These are phyloP conservation scores for Ustilago cynodontis DNA, from an alignment of 1,284 basidiomycete genomes.

Conservation along the genomic window DNA sequence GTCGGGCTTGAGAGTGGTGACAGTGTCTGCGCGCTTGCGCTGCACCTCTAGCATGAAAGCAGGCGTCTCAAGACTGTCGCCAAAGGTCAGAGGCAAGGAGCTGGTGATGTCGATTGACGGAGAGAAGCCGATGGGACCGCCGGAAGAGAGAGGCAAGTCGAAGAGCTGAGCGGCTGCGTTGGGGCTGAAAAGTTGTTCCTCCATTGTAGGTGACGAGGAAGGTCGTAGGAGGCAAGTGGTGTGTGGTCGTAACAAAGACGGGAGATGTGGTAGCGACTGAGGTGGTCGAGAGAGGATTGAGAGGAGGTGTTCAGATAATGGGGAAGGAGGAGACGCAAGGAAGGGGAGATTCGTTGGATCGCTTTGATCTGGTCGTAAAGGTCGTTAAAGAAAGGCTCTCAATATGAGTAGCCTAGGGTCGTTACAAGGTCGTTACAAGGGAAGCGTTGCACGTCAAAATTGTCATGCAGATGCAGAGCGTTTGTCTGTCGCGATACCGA, in stretches of 20 bases:
- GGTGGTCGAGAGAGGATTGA: slow-evolving; percentile 3
- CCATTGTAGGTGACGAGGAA: slow-evolving; percentile 26
- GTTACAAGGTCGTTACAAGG: slow-evolving; percentile 49
- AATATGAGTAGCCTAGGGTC: slow-evolving; percentile 26
- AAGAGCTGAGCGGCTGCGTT: slow-evolving; percentile 40
- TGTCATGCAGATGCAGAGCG: slow-evolving; percentile 34
- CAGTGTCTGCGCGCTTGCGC: slow-evolving; percentile 52
- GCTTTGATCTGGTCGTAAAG: slow-evolving; percentile 24
- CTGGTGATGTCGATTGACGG: slow-evolving; percentile 44
- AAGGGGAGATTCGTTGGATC: slow-evolving; percentile 4
- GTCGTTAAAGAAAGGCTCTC: slow-evolving; percentile 33
- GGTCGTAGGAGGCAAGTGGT: neutral
- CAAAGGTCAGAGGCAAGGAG: slow-evolving; percentile 42
- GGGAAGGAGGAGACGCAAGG: neutral
- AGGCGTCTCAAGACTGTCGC: slow-evolving; percentile 35
- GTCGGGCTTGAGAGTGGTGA: slow-evolving; percentile 55
- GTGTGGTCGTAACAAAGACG: neutral
- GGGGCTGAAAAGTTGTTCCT: slow-evolving; percentile 54
- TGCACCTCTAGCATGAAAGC: slow-evolving; percentile 52
- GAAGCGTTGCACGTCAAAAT: slow-evolving; percentile 20
- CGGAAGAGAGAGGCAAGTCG: slow-evolving; percentile 34
- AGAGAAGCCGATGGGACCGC: slow-evolving; percentile 46
- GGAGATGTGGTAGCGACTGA: neutral
- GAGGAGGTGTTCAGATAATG: neutral
- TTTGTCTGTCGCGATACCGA: slow-evolving; percentile 10